A percentile compares a stretch with the other conserved stretches of the same genome.
These are phyloP conservation scores for Saxophila tyrrhenica DNA, from an alignment of 495 filamentous ascomycete species.

Conservation along the genomic window DNA sequence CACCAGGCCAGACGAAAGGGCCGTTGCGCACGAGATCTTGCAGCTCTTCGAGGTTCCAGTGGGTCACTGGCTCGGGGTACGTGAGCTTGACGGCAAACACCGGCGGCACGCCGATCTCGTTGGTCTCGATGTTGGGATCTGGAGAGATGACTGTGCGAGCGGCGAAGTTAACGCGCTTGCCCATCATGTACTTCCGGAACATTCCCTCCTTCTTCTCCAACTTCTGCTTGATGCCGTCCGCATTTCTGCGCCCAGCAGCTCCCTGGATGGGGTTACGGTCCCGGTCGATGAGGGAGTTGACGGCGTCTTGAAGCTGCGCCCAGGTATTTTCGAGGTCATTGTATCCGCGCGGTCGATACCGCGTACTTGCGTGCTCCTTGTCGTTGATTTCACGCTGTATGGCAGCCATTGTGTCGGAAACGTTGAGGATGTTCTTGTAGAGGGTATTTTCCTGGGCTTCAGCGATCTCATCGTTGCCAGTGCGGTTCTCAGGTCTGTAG, in stretches of 20 bases:
- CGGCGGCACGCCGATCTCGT: constrained; percentile 93
- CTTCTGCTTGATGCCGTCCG: constrained; percentile 91
- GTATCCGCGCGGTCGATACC: constrained; percentile 39
- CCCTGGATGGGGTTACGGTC: constrained; percentile 73
- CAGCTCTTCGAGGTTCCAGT: constrained; percentile 90
- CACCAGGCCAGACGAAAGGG: constrained; percentile 85
- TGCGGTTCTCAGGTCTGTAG: constrained; percentile 78
- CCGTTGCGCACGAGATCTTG: constrained; percentile 96
- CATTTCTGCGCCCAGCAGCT: constrained; percentile 52
- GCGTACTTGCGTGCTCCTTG: constrained; percentile 29
- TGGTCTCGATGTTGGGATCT: constrained; percentile 96
- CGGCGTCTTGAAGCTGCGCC: constrained; percentile 71
- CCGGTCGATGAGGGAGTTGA: constrained; percentile 82
- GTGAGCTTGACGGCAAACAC: constrained; percentile 95
- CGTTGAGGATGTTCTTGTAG: constrained; percentile 67
- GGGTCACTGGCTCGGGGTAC: constrained; percentile 93
- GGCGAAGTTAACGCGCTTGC: constrained; percentile 97
- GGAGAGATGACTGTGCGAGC: constrained; percentile 96
- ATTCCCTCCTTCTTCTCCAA: constrained; percentile 98
- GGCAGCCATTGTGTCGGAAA: constrained; percentile 56
- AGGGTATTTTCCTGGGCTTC: constrained; percentile 77
- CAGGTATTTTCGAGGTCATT: constrained; percentile 59
- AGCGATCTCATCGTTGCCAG: constrained; percentile 63
- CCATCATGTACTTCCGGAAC: constrained; percentile 99
- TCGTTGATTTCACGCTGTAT: constrained; percentile 62